Conservation (phyloP, 176 grass and related monocot genomes). For the Oryza glaberrima region DNA sequence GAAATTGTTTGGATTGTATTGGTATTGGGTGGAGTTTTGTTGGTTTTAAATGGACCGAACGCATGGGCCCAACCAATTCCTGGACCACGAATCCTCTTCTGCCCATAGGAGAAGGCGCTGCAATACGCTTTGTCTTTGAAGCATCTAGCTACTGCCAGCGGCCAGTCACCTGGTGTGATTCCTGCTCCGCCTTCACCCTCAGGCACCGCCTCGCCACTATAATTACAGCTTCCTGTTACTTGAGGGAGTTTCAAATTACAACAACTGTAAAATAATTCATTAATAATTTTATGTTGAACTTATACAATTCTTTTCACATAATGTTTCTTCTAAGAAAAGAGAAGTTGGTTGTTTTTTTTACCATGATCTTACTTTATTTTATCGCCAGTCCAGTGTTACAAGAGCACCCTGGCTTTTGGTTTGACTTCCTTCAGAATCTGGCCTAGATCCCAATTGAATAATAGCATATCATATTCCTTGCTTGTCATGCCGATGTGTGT, state of each 20-base stretch:
- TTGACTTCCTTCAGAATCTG: not conserved
- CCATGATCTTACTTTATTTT: slow-evolving; percentile 17
- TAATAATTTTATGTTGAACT: not conserved
- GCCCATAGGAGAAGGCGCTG: too few species aligned
- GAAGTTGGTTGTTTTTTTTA: not conserved
- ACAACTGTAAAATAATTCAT: not conserved
- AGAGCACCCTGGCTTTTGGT: slow-evolving; percentile 1
- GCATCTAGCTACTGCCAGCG: too few species aligned
- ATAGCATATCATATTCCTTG: slow-evolving; percentile 4
- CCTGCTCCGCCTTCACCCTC: too few species aligned
- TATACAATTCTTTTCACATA: not conserved
- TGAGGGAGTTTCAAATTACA: not conserved
- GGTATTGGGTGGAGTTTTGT: too few species aligned
- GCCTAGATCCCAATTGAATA: not conserved
- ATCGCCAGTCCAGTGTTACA: not conserved
- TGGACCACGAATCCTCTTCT: too few species aligned
- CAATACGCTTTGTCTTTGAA: too few species aligned
- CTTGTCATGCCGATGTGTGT: not conserved
- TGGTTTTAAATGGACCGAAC: too few species aligned
- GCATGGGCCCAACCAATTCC: too few species aligned
- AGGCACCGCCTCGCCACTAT: too few species aligned
- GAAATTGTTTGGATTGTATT: too few species aligned
- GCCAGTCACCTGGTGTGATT: too few species aligned
- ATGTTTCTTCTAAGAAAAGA: not conserved
- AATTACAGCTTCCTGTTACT: not conserved